Evolutionary conservation across 179 eudicot species (phyloP).

Genomic region (Amaranthus tricolor): DNA sequence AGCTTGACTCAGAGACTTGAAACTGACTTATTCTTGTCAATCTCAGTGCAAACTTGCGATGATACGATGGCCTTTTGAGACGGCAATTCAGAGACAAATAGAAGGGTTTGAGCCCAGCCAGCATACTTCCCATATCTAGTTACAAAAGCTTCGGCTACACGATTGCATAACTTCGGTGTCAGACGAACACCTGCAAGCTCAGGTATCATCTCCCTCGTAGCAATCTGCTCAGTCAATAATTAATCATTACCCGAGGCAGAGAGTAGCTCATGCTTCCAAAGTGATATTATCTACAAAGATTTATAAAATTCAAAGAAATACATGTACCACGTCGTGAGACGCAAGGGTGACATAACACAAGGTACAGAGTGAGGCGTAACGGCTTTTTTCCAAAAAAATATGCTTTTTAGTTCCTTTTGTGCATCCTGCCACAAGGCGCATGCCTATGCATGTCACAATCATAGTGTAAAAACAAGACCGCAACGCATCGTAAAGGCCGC

Average conservation of each 20-base stretch:
- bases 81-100: slow-evolving; percentile 91
- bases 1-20: slow-evolving; percentile 12
- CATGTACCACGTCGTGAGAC: not conserved
- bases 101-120: slow-evolving; percentile 97
- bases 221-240: slow-evolving; percentile 46
- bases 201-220: slow-evolving; percentile 80
- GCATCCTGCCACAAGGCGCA: too few species aligned
- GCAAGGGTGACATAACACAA: too few species aligned
- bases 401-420: too few species aligned
- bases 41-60: slow-evolving; percentile 20
- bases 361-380: too few species aligned
- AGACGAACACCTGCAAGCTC: slow-evolving; percentile 77
- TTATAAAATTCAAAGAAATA: not conserved
- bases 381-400: too few species aligned
- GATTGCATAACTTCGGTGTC: slow-evolving; percentile 58
- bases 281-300: not conserved
- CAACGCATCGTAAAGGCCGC: too few species aligned
- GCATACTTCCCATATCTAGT: slow-evolving; percentile 88
- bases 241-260: not conserved
- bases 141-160: slow-evolving; percentile 90
- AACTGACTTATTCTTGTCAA: slow-evolving; percentile 28
- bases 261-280: not conserved
- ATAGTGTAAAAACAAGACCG: too few species aligned
- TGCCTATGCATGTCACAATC: too few species aligned
- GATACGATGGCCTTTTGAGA: slow-evolving; percentile 67